Conservation (phyloP, 495 filamentous ascomycete genomes). For the Lasiosphaeria hispida region DNA sequence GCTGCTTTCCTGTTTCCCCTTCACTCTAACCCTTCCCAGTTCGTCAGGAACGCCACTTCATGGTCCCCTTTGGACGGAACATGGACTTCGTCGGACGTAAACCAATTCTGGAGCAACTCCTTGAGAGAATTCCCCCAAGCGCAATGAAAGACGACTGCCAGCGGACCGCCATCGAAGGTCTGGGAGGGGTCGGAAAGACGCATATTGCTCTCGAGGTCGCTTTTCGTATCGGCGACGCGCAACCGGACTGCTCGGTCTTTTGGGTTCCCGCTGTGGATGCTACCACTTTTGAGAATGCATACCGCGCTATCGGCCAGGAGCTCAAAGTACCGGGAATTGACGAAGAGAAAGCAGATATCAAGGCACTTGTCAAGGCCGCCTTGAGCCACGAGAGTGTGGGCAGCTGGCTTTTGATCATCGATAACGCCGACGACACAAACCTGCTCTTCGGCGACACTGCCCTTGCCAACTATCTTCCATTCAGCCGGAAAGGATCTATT, state of each 20-base stretch:
- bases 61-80: conserved; percentile 37
- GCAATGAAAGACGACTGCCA: conserved; percentile 29
- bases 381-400: conserved; percentile 32
- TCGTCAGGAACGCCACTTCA: too few species aligned
- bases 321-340: conserved; percentile 32
- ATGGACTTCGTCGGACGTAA: conserved; percentile 44
- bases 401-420: conserved; percentile 50
- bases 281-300: conserved; percentile 43
- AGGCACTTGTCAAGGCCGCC: conserved; percentile 34
- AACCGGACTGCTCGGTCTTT: conserved; percentile 41
- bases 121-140: conserved; percentile 21
- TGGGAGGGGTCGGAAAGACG: conserved; percentile 50
- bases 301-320: conserved; percentile 38
- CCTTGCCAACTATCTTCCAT: conserved; percentile 35
- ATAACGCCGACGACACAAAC: conserved; percentile 50
- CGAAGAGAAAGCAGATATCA: conserved; percentile 35
- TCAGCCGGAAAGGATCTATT: conserved; percentile 35
- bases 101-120: conserved; percentile 33
- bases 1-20: too few species aligned
- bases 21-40: too few species aligned
- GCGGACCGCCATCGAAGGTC: conserved; percentile 43
- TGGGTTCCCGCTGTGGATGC: conserved; percentile 45
- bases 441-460: conserved; percentile 26
- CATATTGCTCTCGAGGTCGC: conserved; percentile 55
- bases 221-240: conserved; percentile 35